These are phyloP conservation scores for Apiospora marii DNA, from an alignment of 2,329 filamentous ascomycete genomes.

Conservation along the genomic window DNA sequence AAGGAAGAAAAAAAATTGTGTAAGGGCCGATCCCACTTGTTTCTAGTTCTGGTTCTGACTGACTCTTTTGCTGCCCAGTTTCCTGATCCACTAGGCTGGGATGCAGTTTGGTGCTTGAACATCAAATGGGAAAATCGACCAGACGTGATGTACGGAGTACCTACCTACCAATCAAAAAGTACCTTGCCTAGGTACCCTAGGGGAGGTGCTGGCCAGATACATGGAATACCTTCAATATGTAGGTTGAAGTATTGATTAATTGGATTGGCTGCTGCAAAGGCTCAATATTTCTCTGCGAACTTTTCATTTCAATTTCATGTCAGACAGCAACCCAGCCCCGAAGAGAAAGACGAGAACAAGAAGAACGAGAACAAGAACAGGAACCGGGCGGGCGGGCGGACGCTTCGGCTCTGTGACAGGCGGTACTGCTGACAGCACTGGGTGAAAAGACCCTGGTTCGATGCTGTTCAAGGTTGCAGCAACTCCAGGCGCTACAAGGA, in stretches of 20 bases:
- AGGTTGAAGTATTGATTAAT: neutral
- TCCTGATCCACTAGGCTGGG: slow-evolving; percentile 4
- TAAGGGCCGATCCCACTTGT: slow-evolving; percentile 19
- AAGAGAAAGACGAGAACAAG: neutral
- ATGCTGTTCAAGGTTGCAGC: neutral
- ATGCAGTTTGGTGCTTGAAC: neutral
- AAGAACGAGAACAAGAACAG: neutral
- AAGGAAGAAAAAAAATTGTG: neutral
- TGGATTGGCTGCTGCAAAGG: neutral
- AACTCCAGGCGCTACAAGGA: neutral
- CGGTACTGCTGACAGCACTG: neutral
- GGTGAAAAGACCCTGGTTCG: neutral
- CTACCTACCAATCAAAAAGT: neutral
- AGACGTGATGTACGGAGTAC: neutral
- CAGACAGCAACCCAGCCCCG: neutral
- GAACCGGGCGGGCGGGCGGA: slow-evolving; percentile 6
- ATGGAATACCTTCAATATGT: too few relatives aligned
- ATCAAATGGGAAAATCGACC: neutral
- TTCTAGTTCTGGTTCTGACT: neutral
- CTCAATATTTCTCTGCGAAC: neutral
- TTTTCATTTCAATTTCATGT: neutral
- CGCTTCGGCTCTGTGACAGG: slow-evolving; percentile 19
- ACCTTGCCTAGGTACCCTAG: neutral
- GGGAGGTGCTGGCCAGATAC: neutral
- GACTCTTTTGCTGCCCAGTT: slow-evolving; percentile 19